These are phyloP conservation scores for Vachellia collinsii DNA, from an alignment of 306 rosid genomes.

Conservation along the genomic window DNA sequence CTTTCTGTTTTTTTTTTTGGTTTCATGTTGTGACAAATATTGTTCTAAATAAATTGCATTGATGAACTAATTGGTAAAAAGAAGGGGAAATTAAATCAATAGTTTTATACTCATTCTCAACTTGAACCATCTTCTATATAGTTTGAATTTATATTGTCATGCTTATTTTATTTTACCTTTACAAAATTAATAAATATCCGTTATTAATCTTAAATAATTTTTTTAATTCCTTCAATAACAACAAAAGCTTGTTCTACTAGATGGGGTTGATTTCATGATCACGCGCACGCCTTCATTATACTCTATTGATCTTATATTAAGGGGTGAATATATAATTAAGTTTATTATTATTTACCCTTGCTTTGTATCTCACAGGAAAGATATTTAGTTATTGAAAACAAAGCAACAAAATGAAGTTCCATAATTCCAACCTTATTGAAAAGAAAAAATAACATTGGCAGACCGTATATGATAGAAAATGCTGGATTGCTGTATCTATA, in stretches of 20 bases:
- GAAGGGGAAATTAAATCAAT: neutral
- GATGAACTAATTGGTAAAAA: neutral
- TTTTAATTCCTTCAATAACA: too few species aligned
- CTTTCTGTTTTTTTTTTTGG: neutral
- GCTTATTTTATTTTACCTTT: neutral
- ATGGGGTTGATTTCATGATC: too few species aligned
- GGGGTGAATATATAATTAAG: too few species aligned
- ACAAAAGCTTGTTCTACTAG: too few species aligned
- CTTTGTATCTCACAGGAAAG: too few species aligned
- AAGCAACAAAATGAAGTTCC: too few species aligned
- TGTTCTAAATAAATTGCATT: neutral
- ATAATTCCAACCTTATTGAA: too few species aligned
- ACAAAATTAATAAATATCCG: neutral
- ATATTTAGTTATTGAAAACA: too few species aligned
- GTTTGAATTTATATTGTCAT: neutral
- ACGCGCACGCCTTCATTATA: too few species aligned
- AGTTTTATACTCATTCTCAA: neutral
- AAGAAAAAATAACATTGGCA: neutral
- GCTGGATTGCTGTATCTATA: neutral
- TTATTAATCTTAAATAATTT: neutral
- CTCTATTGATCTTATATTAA: too few species aligned
- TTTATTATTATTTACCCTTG: too few species aligned
- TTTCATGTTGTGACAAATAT: neutral
- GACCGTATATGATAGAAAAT: neutral
- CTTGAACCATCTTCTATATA: neutral